A percentile compares a stretch with the other conserved stretches of the same genome.
These are phyloP conservation scores for Xylaria venustula DNA, from an alignment of 495 filamentous ascomycete genomes.

Conservation along the genomic window DNA sequence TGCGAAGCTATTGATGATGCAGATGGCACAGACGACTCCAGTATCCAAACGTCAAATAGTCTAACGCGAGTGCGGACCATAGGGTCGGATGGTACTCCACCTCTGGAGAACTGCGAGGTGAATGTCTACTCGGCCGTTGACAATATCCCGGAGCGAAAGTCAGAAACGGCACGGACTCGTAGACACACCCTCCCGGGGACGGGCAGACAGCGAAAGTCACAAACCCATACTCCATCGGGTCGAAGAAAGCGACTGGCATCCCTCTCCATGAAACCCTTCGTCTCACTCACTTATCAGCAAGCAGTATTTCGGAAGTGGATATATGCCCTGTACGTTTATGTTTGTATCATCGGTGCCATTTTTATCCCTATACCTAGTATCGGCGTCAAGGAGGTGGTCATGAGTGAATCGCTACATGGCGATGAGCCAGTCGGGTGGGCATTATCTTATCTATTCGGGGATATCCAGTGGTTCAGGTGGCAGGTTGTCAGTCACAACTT, in stretches of 20 bases:
- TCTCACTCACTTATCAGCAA: slow-evolving; percentile 76
- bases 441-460: slow-evolving; percentile 82
- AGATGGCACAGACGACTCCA: slow-evolving; percentile 18
- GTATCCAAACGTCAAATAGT: slow-evolving; percentile 2
- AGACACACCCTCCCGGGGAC: slow-evolving; percentile 55
- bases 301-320: slow-evolving; percentile 75
- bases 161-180: slow-evolving; percentile 26
- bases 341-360: slow-evolving; percentile 59
- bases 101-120: background rate
- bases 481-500: slow-evolving; percentile 63
- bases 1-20: slow-evolving; percentile 30
- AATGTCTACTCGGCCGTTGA: background rate
- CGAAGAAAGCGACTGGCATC: slow-evolving; percentile 68
- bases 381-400: slow-evolving; percentile 68
- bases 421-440: slow-evolving; percentile 91
- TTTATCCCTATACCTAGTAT: slow-evolving; percentile 41
- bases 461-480: slow-evolving; percentile 65
- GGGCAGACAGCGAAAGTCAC: slow-evolving; percentile 27
- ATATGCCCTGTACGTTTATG: slow-evolving; percentile 78
- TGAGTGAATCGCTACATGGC: slow-evolving; percentile 61
- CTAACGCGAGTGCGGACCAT: slow-evolving; percentile 8
- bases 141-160: slow-evolving; percentile 11
- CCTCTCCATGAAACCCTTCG: slow-evolving; percentile 65
- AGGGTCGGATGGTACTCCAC: background rate
- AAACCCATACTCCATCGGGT: slow-evolving; percentile 59